A percentile compares a stretch with the other conserved stretches of the same genome.
Conservation (phyloP, 1,139 yeast species). For the Debaryomyces sp. region DNA sequence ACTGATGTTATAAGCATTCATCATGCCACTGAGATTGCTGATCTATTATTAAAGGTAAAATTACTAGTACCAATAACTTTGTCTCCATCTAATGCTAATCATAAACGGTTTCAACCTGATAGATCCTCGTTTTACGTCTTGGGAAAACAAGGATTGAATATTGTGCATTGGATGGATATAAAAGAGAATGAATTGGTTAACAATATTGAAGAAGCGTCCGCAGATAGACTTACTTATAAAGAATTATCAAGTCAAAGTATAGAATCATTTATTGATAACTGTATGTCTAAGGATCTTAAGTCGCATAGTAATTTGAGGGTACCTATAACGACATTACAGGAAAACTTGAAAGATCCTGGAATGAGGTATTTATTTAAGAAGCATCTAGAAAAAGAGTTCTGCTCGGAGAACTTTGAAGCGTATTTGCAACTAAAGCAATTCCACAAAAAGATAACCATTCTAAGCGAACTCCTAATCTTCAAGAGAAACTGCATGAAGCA, state of each 20-base stretch:
- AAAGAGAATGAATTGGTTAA: background rate
- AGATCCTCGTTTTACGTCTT: slow-evolving; percentile 26
- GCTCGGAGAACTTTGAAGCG: slow-evolving; percentile 78
- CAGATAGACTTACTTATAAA: background rate
- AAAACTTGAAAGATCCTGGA: slow-evolving; percentile 76
- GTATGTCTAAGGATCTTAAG: background rate
- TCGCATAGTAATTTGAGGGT: background rate
- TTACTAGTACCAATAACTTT: slow-evolving; percentile 47
- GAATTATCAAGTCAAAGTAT: background rate
- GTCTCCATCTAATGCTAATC: slow-evolving; percentile 14
- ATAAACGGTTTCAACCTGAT: slow-evolving; percentile 14
- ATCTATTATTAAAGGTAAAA: slow-evolving; percentile 53
- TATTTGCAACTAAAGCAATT: slow-evolving; percentile 58
- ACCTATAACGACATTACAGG: slow-evolving; percentile 32
- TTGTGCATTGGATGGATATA: slow-evolving; percentile 25
- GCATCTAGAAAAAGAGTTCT: slow-evolving; percentile 64
- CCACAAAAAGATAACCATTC: slow-evolving; percentile 21
- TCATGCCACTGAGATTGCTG: slow-evolving; percentile 66
- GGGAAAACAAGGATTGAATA: slow-evolving; percentile 21
- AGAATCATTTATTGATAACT: slow-evolving; percentile 3
- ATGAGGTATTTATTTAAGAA: slow-evolving; percentile 65
- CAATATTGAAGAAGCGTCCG: background rate
- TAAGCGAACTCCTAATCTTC: slow-evolving; percentile 22
- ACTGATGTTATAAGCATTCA: slow-evolving; percentile 62
- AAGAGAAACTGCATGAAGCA: slow-evolving; percentile 16